Evolutionary conservation across 768 basidiomycete species (phyloP), one percentile per base, ranked within the genome.

Genomic region (Baorangia bicolor): DNA sequence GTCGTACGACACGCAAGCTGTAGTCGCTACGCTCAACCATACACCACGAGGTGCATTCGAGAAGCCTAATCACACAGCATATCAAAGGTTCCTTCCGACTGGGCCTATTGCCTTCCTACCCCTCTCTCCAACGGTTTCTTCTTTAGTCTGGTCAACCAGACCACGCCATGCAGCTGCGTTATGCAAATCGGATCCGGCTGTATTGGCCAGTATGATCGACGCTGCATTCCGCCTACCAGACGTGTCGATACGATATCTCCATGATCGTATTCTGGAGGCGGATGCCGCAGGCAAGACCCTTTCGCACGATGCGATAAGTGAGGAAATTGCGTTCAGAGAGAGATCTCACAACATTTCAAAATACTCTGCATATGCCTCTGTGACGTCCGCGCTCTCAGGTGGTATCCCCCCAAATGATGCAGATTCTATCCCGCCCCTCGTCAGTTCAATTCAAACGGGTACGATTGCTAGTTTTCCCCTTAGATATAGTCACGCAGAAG

Each of bases 101-200:
- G 96, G 97, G 0, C 96, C 96, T 3, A 88, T 98, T 40, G 95
- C 95, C 0, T 98, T 97, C 76, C 81, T 98, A 21, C 97, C 96
- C 0, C 80, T 98, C 40, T 88, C 88, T 2, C 74, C 83, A 0
- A 88, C 85, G 0, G 76, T 77, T 2, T 92, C 94, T 11, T 94
- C 95, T 4, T 79, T 98, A 47, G 97, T 98, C 7, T 98, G 97
- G 97, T 95, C 93, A 20, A 96, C 91, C 0, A 82, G 78, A 51
- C 92, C 94, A 2, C 68, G 75, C 6, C 77, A 94, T 9, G 93
- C 94, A 3, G 72, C 81, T n/a, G 82, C 86, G 1, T 76, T 97
- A 38, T 85, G 85, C 27, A 75, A 81, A 18, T 78, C 84, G 4
- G 86, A 86, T 5, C 80, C 87, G 1, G 76, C 72, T 4, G 81